A percentile compares a stretch with the other conserved stretches of the same genome.
Conservation (phyloP, 345 rosid genomes). For the Eucalyptus sideroxylon region DNA sequence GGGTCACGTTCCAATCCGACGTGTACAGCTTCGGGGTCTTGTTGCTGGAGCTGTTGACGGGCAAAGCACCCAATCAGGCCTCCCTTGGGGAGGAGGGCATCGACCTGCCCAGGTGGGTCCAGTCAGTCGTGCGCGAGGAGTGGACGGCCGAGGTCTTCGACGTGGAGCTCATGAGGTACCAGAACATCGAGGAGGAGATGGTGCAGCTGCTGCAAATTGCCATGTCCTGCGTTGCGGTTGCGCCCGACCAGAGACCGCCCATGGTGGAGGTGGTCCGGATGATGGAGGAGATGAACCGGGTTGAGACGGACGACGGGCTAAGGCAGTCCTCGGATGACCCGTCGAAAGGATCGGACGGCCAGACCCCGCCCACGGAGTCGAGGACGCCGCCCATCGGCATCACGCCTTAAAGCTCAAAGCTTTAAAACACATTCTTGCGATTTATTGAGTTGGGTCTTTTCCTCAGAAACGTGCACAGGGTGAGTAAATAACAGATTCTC, state of each 20-base stretch:
- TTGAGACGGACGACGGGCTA: constrained; percentile 64
- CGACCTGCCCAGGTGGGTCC: constrained; percentile 95
- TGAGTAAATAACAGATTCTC: neutral
- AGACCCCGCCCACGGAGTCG: constrained; percentile 69
- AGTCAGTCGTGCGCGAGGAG: constrained; percentile 92
- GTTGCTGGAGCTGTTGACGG: constrained; percentile 73
- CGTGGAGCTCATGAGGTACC: constrained; percentile 84
- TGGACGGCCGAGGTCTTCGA: constrained; percentile 99
- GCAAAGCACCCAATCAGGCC: constrained; percentile 92
- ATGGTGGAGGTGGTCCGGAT: constrained; percentile 81
- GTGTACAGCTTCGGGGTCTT: constrained; percentile 95
- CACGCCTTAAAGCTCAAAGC: constrained; percentile 27
- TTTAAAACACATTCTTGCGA: neutral
- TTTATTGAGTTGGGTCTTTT: neutral
- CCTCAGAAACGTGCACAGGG: neutral
- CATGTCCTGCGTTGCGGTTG: constrained; percentile 78
- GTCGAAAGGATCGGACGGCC: constrained; percentile 84
- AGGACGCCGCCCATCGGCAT: constrained; percentile 49
- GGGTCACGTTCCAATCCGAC: constrained; percentile 71
- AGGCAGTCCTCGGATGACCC: constrained; percentile 96
- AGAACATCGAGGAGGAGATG: constrained; percentile 96
- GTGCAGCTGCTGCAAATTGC: constrained; percentile 93
- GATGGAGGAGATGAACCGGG: constrained; percentile 85
- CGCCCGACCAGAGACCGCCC: constrained; percentile 84
- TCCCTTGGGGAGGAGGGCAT: constrained; percentile 96